Base-by-base conservation (phyloP, 305 asterid species). In the Caryopteris hybrid region DNA sequence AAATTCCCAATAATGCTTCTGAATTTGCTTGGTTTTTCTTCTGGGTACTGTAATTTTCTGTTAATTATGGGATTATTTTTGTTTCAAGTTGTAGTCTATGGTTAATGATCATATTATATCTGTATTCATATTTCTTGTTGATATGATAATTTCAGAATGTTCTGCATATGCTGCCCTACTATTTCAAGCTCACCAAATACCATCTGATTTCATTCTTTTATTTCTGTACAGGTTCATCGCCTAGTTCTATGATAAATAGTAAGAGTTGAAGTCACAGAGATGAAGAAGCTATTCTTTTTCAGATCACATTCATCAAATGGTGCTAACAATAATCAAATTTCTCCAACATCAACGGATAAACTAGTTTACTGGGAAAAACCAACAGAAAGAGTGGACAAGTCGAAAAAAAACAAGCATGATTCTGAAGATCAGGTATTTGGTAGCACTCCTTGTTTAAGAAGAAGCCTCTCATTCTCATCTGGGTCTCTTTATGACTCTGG, bases 221-320 rank as follows among this genome's bases (percentile, higher is more conserved):
- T 36, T 63, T 70, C 53, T 29, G 60, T 70, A 33, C 66, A 71
- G 87, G 80, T 52, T 45, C 20, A 62, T 56, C 57, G 55, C 57
- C 57, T 50, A 72, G 42, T 27, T 69, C 56, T 45, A 76, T 83
- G 88, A 61, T 46, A 75, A 70, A 59, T 60, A 59, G 65, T 70
- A 22, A 70, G 78, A 78, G 77, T 60, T 80, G 74, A 71, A 78
- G 76, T 47, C 65, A 71, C 62, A 64, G 78, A 73, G 82, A 93
- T 94, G 99, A 91, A 89, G 96, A 94, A 84, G 78, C 78, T 92
- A 7, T 93, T 93, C 86, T 94, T 81, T 75, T 89, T 91, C 73
- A 84, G 92, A 86, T 81, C 95, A 68, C 78, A 78, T 31, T 64
- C 85, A 47, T 75, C 89, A 33, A 84, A 60, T 70, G 61, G 60